A percentile compares a stretch with the other conserved stretches of the same genome.
Evolutionary conservation across 2,329 filamentous ascomycete genomes (phyloP).

Genomic region (Colletotrichum filicis): DNA sequence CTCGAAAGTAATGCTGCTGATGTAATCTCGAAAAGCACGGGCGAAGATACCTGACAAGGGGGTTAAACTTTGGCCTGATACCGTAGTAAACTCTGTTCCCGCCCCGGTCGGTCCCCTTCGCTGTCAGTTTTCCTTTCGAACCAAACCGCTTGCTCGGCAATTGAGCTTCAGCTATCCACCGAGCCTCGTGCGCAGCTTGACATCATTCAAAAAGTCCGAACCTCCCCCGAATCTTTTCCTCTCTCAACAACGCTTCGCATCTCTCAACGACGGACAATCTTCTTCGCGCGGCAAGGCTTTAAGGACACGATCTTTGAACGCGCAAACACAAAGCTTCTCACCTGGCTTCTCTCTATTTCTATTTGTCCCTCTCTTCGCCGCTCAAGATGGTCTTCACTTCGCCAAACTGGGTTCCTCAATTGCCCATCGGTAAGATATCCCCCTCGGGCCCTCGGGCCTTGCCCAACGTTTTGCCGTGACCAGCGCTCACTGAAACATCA

Average conservation of each 20-base stretch:
- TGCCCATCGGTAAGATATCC: conserved; percentile 61
- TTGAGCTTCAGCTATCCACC: conserved; percentile 4
- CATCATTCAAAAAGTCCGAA: conserved; percentile 27
- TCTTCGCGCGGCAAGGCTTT: background rate
- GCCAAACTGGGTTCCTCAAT: conserved; percentile 69
- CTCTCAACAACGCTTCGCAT: background rate
- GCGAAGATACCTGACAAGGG: no score
- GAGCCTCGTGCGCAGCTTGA: conserved; percentile 8
- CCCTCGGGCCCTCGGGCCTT: background rate
- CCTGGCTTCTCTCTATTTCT: no score
- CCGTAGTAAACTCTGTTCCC: conserved; percentile 14
- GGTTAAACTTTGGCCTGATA: no score
- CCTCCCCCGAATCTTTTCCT: background rate
- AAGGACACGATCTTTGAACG: background rate
- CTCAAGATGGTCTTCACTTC: conserved; percentile 65
- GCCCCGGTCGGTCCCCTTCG: conserved; percentile 6
- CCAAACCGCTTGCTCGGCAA: conserved; percentile 1
- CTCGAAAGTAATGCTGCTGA: no score
- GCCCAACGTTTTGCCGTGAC: background rate
- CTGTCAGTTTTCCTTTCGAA: conserved; percentile 4
- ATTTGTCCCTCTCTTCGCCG: background rate
- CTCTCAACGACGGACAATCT: background rate
- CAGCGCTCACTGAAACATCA: conserved; percentile 9
- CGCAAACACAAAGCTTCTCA: background rate
- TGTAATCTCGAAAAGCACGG: no score